Percentiles rank a stretch among this genome's conserved stretches.
phyloP scores from a whole-genome alignment of 2,329 filamentous ascomycete genomes.

The Penicillium griseofulvum region DNA sequence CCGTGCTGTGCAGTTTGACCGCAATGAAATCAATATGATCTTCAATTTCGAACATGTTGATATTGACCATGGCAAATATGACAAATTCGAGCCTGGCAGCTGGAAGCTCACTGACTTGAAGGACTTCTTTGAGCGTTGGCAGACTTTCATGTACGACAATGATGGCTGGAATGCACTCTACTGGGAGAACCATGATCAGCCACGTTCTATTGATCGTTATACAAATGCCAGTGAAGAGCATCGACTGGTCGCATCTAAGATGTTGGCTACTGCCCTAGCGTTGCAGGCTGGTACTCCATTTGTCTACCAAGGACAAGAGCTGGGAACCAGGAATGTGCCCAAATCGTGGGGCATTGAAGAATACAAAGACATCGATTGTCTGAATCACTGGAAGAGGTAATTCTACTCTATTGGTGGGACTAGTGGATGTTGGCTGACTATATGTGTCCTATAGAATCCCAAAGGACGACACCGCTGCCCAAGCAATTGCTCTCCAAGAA shows the following conservation, averaged over 20 bases:
- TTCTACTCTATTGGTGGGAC: constrained; percentile 14
- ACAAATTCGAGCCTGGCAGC: constrained; percentile 49
- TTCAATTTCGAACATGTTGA: constrained; percentile 71
- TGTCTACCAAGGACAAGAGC: constrained; percentile 68
- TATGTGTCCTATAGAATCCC: constrained; percentile 27
- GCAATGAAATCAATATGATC: constrained; percentile 66
- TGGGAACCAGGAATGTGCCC: constrained; percentile 66
- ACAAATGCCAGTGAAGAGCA: constrained; percentile 51
- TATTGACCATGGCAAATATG: constrained; percentile 52
- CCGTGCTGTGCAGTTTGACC: constrained; percentile 54
- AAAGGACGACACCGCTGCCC: constrained; percentile 29
- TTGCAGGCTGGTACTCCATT: constrained; percentile 63
- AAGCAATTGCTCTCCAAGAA: constrained; percentile 31
- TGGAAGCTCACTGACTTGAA: constrained; percentile 56
- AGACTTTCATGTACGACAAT: constrained; percentile 57
- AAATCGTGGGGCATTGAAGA: constrained; percentile 60
- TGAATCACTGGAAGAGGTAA: constrained; percentile 55
- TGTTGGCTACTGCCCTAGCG: constrained; percentile 57
- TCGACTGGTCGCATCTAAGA: constrained; percentile 55
- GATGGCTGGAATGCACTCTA: constrained; percentile 65
- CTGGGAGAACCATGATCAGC: constrained; percentile 66
- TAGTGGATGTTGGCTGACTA: neutral
- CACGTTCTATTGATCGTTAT: constrained; percentile 59
- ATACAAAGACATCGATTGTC: constrained; percentile 66
- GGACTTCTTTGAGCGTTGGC: constrained; percentile 56